phyloP scores from a whole-genome alignment of 805 yeast species.

The Kodamaea sagamina region DNA sequence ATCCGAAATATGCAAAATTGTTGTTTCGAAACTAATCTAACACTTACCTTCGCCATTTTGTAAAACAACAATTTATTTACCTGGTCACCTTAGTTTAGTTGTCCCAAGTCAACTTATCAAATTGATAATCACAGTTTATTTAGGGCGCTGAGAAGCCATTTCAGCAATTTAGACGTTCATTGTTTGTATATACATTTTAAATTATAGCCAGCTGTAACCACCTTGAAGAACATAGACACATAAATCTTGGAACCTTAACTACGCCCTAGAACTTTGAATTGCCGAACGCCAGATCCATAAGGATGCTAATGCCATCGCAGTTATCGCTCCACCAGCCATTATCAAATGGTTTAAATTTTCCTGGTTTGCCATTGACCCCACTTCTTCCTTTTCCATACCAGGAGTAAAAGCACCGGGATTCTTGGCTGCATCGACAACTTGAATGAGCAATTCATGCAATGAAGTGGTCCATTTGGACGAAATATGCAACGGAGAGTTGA shows the following conservation, averaged over 20 bases:
- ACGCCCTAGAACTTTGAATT: conserved; percentile 25
- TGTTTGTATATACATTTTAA: no score
- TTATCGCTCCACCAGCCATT: conserved; percentile 69
- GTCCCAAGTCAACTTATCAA: no score
- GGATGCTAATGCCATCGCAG: conserved; percentile 62
- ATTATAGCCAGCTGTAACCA: no score
- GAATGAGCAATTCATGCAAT: conserved; percentile 78
- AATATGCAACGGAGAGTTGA: conserved; percentile 87
- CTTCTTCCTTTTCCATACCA: conserved; percentile 63
- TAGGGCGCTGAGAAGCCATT: no score
- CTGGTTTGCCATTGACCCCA: conserved; percentile 42
- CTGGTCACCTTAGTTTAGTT: no score
- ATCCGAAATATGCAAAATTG: no score
- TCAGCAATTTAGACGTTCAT: no score
- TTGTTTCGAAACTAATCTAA: no score
- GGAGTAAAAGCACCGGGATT: conserved; percentile 78
- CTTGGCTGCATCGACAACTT: conserved; percentile 84
- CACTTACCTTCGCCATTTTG: no score
- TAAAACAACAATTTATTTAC: no score
- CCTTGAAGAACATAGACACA: no score
- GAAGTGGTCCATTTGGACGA: conserved; percentile 90
- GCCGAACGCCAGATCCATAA: conserved; percentile 66
- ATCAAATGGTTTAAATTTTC: conserved; percentile 55
- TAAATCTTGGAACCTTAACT: background rate
- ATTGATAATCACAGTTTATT: no score